These are phyloP conservation scores for Colletotrichum aenigma DNA, from an alignment of 2,329 filamentous ascomycete genomes.

Conservation along the genomic window DNA sequence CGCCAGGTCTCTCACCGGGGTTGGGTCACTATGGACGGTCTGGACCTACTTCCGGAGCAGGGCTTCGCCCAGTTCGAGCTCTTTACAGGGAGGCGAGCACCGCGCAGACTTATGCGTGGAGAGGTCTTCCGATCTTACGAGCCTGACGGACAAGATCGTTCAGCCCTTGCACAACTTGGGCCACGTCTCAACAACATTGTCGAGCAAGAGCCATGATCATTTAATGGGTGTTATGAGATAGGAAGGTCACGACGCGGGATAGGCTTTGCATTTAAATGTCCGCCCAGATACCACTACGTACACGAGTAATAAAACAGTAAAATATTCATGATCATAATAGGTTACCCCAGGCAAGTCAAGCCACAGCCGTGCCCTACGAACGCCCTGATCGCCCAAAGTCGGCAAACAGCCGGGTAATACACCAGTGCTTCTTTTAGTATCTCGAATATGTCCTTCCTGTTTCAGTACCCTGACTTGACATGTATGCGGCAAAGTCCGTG, in stretches of 20 bases:
- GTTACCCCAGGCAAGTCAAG: background rate
- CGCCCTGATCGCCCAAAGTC: background rate
- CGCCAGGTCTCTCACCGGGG: constrained; percentile 61
- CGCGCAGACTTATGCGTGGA: constrained; percentile 71
- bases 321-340: background rate
- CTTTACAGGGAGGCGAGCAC: constrained; percentile 75
- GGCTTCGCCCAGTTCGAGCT: constrained; percentile 83
- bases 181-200: constrained; percentile 42
- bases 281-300: constrained; percentile 6
- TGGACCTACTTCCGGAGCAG: constrained; percentile 79
- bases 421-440: background rate
- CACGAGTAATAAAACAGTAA: constrained; percentile 13
- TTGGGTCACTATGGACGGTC: constrained; percentile 78
- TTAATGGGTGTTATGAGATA: background rate
- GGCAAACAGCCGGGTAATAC: background rate
- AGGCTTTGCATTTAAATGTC: background rate
- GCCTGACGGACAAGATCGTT: constrained; percentile 43
- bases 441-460: background rate
- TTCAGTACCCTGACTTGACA: background rate
- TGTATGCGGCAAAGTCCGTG: constrained; percentile 15
- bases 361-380: background rate
- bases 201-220: constrained; percentile 40
- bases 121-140: constrained; percentile 57
- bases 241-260: background rate
- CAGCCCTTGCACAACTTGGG: constrained; percentile 43